Conservation (phyloP, 495 filamentous ascomycete genomes). For the Penicillium cinerascens region DNA sequence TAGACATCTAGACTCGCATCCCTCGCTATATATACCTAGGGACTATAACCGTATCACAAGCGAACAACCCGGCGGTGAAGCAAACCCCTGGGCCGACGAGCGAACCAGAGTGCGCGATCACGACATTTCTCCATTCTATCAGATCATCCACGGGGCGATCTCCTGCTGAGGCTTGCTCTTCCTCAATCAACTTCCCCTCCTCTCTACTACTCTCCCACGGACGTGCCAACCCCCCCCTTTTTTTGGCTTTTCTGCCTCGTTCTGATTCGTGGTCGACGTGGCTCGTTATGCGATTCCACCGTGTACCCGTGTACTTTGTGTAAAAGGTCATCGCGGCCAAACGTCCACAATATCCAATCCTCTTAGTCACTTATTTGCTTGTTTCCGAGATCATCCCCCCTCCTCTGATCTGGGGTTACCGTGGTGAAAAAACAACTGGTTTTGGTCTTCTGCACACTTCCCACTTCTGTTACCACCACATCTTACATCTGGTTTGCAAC, state of each 20-base stretch:
- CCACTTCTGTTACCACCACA: not conserved
- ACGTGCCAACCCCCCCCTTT: constrained; percentile 4
- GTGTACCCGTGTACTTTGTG: not conserved
- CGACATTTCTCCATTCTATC: constrained; percentile 53
- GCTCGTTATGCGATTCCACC: constrained; percentile 29
- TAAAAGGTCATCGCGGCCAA: not conserved
- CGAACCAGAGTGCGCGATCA: constrained; percentile 40
- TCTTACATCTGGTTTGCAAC: not conserved
- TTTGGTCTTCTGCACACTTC: not conserved
- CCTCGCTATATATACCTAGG: too few relatives aligned
- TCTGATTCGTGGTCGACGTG: constrained; percentile 27
- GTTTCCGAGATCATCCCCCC: constrained; percentile 4
- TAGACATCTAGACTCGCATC: not conserved
- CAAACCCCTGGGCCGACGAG: constrained; percentile 4
- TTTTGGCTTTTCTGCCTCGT: constrained; percentile 3
- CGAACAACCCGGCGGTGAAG: constrained; percentile 19
- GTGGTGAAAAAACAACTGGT: constrained; percentile 1
- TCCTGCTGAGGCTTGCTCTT: not conserved
- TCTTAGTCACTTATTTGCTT: constrained; percentile 3
- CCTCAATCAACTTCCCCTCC: constrained; percentile 1
- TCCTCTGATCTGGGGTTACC: constrained; percentile 28
- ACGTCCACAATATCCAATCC: not conserved
- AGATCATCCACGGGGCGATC: constrained; percentile 42
- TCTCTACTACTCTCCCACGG: constrained; percentile 5
- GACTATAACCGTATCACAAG: not conserved